Conservation (phyloP, 345 rosid genomes). For the Balakata baccata region DNA sequence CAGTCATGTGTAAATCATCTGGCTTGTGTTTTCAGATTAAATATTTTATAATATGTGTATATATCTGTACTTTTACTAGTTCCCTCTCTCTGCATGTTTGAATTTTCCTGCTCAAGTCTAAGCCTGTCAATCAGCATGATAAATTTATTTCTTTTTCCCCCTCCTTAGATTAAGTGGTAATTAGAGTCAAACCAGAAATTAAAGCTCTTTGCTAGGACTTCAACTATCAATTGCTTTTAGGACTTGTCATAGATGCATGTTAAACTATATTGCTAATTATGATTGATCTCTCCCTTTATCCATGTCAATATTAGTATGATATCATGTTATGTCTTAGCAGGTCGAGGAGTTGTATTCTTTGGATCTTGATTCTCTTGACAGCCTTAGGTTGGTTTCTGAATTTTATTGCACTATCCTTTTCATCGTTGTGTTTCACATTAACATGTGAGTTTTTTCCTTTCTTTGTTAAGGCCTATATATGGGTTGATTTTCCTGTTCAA, state of each 20-base stretch:
- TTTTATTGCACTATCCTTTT: background rate
- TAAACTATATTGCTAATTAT: background rate
- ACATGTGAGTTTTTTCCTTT: background rate
- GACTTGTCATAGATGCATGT: background rate
- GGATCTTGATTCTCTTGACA: constrained; percentile 82
- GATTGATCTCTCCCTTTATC: background rate
- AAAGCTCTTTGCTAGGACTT: background rate
- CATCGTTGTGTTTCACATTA: background rate
- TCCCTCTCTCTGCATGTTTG: background rate
- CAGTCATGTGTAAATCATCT: background rate
- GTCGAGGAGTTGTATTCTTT: constrained; percentile 94
- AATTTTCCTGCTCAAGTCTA: background rate
- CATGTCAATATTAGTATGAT: background rate
- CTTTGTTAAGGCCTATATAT: constrained; percentile 68
- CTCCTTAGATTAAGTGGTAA: background rate
- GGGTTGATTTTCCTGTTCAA: constrained; percentile 97
- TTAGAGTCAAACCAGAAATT: background rate
- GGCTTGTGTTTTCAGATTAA: background rate
- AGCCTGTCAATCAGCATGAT: background rate
- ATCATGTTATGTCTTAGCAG: constrained; percentile 38
- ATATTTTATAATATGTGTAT: background rate
- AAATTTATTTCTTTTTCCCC: background rate
- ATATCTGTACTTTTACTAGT: background rate
- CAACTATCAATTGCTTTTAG: background rate
- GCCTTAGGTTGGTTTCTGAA: constrained; percentile 57